phyloP scores from a whole-genome alignment of 139 green algal species.

The Pseudopediastrum boryanum region DNA sequence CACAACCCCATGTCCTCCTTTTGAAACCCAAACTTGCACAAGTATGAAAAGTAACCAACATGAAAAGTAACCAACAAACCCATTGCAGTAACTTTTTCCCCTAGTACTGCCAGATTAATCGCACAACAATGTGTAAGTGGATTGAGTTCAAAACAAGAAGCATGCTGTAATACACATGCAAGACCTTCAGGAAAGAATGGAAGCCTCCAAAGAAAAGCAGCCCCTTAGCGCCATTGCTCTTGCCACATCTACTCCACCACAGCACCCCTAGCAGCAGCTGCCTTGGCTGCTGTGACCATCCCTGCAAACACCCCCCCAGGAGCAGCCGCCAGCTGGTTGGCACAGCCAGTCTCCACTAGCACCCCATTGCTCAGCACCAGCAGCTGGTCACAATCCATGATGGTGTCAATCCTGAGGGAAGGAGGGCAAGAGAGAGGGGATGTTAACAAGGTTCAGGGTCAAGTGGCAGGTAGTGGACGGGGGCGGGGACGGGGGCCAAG shows the following conservation, averaged over 20 bases:
- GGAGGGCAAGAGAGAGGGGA: not conserved
- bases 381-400: constrained; percentile 86
- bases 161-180: no score
- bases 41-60: not conserved
- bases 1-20: no score
- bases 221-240: no score
- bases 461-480: no score
- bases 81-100: not conserved
- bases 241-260: no score
- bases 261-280: not conserved
- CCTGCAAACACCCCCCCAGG: constrained; percentile 31
- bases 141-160: no score
- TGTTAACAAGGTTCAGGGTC: not conserved
- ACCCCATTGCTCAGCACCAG: constrained; percentile 75
- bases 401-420: constrained; percentile 74
- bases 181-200: no score
- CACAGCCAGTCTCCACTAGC: constrained; percentile 72
- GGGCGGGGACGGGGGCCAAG: no score
- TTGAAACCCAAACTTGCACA: not conserved
- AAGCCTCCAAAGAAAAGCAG: no score
- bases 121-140: no score
- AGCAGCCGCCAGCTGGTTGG: constrained; percentile 49
- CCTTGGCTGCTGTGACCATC: constrained; percentile 40
- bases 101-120: not conserved
- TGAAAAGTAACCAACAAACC: not conserved